Evolutionary conservation across 805 yeast genomes (phyloP).

Genomic region (Saturnispora silvae): DNA sequence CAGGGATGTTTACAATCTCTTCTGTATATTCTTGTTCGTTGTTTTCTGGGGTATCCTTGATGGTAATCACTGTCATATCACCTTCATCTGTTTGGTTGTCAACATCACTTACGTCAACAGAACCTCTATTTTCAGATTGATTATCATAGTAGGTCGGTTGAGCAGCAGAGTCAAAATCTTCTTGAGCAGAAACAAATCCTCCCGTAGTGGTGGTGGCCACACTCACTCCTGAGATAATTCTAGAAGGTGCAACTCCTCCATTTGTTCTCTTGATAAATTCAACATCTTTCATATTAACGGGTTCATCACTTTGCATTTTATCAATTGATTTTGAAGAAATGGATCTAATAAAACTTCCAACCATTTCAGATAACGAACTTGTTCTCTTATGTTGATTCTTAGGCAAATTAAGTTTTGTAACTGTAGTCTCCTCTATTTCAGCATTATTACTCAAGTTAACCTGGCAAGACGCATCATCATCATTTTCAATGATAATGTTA

Average conservation of each 20-base stretch:
- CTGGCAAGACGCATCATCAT: not conserved
- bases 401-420: not conserved
- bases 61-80: conserved; percentile 9
- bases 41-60: too few species aligned
- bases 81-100: not conserved
- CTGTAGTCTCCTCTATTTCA: not conserved
- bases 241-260: conserved; percentile 4
- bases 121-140: not conserved
- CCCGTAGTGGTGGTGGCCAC: conserved; percentile 21
- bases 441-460: too few species aligned
- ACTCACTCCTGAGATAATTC: conserved; percentile 19
- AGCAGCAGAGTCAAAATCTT: conserved; percentile 12
- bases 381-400: conserved; percentile 7
- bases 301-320: conserved; percentile 7
- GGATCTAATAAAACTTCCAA: conserved; percentile 16
- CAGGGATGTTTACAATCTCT: conserved; percentile 1
- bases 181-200: conserved; percentile 26
- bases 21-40: not conserved
- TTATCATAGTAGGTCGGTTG: not conserved
- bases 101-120: not conserved
- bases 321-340: conserved; percentile 15
- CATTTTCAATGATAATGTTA: conserved; percentile 1
- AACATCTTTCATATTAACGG: conserved; percentile 4
- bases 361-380: conserved; percentile 14
- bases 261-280: too few species aligned